A percentile compares a stretch with the other conserved stretches of the same genome.
Evolutionary conservation across 345 rosid genomes (phyloP).

Genomic region (Heritiera fomes): DNA sequence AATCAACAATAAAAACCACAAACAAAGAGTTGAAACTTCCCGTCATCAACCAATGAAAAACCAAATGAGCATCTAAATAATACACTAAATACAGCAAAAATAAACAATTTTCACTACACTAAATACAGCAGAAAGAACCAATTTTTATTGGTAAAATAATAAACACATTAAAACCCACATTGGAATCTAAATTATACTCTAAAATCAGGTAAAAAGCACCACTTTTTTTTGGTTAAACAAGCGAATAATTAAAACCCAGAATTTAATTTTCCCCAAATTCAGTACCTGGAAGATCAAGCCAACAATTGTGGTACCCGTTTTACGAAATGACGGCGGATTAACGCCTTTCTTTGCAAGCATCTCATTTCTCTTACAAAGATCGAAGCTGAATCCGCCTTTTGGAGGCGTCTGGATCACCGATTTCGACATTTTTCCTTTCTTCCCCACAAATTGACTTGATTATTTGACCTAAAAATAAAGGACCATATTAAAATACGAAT

Average conservation of each 20-base stretch:
- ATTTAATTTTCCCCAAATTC: neutral
- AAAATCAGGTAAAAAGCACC: neutral
- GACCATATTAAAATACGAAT: neutral
- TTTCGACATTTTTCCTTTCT: conserved; percentile 46
- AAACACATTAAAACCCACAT: neutral
- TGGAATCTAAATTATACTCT: neutral
- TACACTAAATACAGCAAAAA: neutral
- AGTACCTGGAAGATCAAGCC: conserved; percentile 76
- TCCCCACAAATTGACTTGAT: neutral
- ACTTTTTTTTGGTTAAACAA: neutral
- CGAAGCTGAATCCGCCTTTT: conserved; percentile 83
- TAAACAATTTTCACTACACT: neutral
- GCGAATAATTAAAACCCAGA: neutral
- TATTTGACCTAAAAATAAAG: conserved; percentile 19
- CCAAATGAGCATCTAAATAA: neutral
- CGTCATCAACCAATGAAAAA: neutral
- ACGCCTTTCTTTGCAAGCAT: conserved; percentile 70
- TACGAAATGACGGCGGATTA: conserved; percentile 63
- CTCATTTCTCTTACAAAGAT: conserved; percentile 78
- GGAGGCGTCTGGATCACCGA: conserved; percentile 48
- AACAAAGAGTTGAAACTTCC: neutral
- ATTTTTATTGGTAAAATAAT: neutral
- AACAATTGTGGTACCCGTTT: conserved; percentile 97
- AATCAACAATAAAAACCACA: neutral
- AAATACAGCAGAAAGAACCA: neutral